These are phyloP conservation scores for Rutstroemia sydowiana DNA, from an alignment of 2,329 filamentous ascomycete species.

Conservation along the genomic window DNA sequence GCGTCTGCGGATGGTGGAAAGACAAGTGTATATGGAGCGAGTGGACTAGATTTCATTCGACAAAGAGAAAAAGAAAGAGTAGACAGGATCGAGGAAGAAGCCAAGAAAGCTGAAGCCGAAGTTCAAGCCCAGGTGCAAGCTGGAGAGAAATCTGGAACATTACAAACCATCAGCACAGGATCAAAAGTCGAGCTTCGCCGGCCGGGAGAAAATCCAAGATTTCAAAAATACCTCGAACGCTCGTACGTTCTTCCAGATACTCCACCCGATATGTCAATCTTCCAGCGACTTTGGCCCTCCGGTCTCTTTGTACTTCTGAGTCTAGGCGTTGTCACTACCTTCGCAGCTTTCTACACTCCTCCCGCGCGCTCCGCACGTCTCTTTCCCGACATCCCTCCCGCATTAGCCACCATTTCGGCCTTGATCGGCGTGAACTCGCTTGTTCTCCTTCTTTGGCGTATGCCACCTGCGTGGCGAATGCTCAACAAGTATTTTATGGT, in stretches of 20 bases:
- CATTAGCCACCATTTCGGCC: conserved; percentile 55
- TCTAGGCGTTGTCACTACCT: conserved; percentile 36
- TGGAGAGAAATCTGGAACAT: conserved; percentile 26
- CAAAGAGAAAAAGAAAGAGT: conserved; percentile 40
- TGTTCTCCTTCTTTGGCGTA: conserved; percentile 52
- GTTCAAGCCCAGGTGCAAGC: too few relatives aligned
- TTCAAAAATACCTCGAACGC: conserved; percentile 32
- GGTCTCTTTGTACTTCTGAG: conserved; percentile 41
- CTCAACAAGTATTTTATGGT: conserved; percentile 64
- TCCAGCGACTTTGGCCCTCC: conserved; percentile 49
- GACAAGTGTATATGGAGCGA: conserved; percentile 47
- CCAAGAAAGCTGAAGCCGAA: conserved; percentile 34
- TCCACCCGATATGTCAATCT: conserved; percentile 44
- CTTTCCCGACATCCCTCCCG: conserved; percentile 53
- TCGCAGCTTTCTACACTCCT: conserved; percentile 46
- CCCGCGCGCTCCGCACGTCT: conserved; percentile 42
- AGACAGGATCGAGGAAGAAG: conserved; percentile 40
- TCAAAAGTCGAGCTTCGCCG: conserved; percentile 24
- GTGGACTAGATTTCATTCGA: conserved; percentile 50
- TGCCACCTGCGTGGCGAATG: conserved; percentile 56
- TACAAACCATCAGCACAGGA: conserved; percentile 16
- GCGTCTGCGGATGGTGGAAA: conserved; percentile 1
- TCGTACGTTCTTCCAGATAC: conserved; percentile 45
- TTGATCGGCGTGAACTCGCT: conserved; percentile 54
- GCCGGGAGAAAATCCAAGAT: conserved; percentile 22